phyloP scores from a whole-genome alignment of 129 eudicot genomes.

The Kitagawia praeruptora region DNA sequence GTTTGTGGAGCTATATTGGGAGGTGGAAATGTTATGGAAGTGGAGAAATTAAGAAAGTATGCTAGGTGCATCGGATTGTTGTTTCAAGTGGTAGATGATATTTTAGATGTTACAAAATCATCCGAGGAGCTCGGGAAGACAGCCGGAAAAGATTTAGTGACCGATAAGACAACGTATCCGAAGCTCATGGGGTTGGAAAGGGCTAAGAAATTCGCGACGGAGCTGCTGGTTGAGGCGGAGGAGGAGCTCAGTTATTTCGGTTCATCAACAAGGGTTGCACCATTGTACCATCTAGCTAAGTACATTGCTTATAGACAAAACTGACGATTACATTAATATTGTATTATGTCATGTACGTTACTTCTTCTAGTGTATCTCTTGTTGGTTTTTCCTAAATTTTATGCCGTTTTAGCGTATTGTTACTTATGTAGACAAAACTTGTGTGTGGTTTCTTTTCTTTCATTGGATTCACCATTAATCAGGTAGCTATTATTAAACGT shows the following conservation, averaged over 20 bases:
- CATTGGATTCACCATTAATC: too few relatives aligned
- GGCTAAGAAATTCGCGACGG: slow-evolving; percentile 6
- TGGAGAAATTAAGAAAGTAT: slow-evolving; percentile 11
- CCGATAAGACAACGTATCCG: slow-evolving; percentile 8
- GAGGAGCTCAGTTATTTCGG: slow-evolving; percentile 13
- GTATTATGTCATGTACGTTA: neutral
- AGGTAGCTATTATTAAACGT: too few relatives aligned
- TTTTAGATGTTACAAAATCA: slow-evolving; percentile 12
- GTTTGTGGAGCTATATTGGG: slow-evolving; percentile 17
- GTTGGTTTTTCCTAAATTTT: too few relatives aligned
- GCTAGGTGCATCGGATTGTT: slow-evolving; percentile 11
- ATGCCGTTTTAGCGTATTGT: too few relatives aligned
- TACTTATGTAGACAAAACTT: too few relatives aligned
- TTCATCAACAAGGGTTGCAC: neutral
- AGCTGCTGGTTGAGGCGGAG: slow-evolving; percentile 8
- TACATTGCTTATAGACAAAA: slow-evolving; percentile 14
- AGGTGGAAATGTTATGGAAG: slow-evolving; percentile 10
- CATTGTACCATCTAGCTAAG: slow-evolving; percentile 9
- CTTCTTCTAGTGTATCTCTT: neutral
- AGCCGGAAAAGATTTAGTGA: slow-evolving; percentile 10
- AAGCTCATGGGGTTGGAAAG: slow-evolving; percentile 13
- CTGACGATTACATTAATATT: neutral
- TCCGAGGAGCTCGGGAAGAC: slow-evolving; percentile 8
- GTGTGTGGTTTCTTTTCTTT: too few relatives aligned
- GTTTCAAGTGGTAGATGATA: slow-evolving; percentile 16